Evolutionary conservation across 1,284 basidiomycete genomes (phyloP).

Genomic region (Moesziomyces sp.): DNA sequence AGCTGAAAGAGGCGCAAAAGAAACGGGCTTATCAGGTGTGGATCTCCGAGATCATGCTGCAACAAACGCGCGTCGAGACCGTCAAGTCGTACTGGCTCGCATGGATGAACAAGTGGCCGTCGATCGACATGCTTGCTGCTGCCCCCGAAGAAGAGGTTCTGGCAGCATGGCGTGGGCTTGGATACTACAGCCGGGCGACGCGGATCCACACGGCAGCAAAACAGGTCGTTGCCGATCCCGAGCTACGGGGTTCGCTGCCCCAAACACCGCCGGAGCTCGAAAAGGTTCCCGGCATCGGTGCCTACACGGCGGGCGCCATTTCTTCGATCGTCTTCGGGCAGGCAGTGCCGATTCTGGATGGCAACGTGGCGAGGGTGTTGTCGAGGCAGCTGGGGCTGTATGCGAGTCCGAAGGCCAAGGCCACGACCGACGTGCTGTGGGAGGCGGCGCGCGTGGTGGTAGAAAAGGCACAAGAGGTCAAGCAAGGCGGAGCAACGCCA

Average conservation of each 20-base stretch:
- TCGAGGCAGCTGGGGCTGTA: slow-evolving; percentile 60
- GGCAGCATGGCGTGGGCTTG: slow-evolving; percentile 62
- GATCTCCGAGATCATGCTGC: slow-evolving; percentile 95
- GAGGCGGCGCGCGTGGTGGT: slow-evolving; percentile 54
- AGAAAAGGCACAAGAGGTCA: slow-evolving; percentile 16
- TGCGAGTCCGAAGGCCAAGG: slow-evolving; percentile 57
- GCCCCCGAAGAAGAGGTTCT: slow-evolving; percentile 70
- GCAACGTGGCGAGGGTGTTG: slow-evolving; percentile 62
- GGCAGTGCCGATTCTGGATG: slow-evolving; percentile 62
- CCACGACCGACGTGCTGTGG: slow-evolving; percentile 60
- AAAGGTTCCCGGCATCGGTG: slow-evolving; percentile 86
- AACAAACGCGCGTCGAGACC: slow-evolving; percentile 79
- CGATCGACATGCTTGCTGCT: slow-evolving; percentile 75
- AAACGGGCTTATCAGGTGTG: slow-evolving; percentile 74
- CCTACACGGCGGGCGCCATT: slow-evolving; percentile 77
- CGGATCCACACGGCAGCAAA: slow-evolving; percentile 62
- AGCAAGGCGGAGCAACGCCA: slow-evolving; percentile 17
- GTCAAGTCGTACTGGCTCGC: slow-evolving; percentile 60
- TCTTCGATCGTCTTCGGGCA: slow-evolving; percentile 63
- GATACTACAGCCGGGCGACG: slow-evolving; percentile 65
- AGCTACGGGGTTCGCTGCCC: slow-evolving; percentile 79
- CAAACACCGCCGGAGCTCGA: slow-evolving; percentile 83
- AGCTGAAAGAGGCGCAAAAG: slow-evolving; percentile 70
- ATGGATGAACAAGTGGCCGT: slow-evolving; percentile 65
- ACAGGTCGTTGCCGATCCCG: slow-evolving; percentile 48